Evolutionary conservation across 768 basidiomycete species (phyloP).

Genomic region (Boletus rufocinnamomeus): DNA sequence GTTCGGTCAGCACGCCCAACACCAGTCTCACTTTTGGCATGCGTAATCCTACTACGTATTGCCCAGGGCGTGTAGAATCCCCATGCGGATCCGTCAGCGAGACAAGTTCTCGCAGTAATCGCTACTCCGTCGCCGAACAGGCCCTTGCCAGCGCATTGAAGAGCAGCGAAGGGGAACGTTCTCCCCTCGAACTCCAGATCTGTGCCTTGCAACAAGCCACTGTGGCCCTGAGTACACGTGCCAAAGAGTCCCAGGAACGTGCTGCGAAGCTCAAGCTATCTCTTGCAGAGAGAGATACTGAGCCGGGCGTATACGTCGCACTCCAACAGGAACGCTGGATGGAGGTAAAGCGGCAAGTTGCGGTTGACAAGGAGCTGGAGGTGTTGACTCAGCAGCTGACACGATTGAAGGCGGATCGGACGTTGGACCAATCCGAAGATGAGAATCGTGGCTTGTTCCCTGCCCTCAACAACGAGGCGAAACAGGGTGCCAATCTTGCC

Average conservation of each 20-base stretch:
- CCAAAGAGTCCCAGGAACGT: conserved; percentile 45
- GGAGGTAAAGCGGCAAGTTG: conserved; percentile 46
- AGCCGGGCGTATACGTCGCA: conserved; percentile 39
- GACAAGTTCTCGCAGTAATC: conserved; percentile 35
- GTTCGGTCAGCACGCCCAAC: conserved; percentile 25
- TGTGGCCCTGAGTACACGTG: conserved; percentile 44
- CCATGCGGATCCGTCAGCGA: conserved; percentile 32
- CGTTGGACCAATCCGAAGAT: conserved; percentile 13
- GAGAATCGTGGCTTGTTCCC: conserved; percentile 20
- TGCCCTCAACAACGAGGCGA: conserved; percentile 28
- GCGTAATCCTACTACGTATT: conserved; percentile 15
- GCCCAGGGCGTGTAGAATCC: conserved; percentile 16
- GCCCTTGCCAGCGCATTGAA: conserved; percentile 40
- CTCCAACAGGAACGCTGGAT: conserved; percentile 52
- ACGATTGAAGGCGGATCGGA: conserved; percentile 32
- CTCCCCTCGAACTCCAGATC: conserved; percentile 49
- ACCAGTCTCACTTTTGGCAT: conserved; percentile 19
- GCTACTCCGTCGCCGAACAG: conserved; percentile 48
- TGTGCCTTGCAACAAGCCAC: conserved; percentile 47
- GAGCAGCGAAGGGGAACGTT: conserved; percentile 37
- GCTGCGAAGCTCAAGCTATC: conserved; percentile 41
- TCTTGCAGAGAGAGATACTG: conserved; percentile 40
- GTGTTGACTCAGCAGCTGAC: conserved; percentile 39
- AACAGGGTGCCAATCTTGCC: conserved; percentile 39
- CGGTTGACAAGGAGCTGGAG: conserved; percentile 40